Evolutionary conservation across 1,284 basidiomycete genomes (phyloP).

Genomic region (Rhizoctonia solani): DNA sequence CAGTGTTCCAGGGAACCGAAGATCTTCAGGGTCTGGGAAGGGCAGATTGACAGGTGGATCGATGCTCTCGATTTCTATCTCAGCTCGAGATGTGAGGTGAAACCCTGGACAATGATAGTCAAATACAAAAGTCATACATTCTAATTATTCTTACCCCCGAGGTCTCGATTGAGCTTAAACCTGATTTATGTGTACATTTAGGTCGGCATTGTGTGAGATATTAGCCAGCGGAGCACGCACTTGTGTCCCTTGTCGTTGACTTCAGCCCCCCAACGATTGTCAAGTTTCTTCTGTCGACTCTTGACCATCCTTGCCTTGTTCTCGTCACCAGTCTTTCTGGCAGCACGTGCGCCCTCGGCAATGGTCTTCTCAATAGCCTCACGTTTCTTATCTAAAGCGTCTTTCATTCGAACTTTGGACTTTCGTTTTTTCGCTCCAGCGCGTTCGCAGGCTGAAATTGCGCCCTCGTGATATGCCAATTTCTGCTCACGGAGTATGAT

Average conservation of each 20-base stretch:
- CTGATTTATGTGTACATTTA: conserved; percentile 37
- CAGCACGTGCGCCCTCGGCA: conserved; percentile 55
- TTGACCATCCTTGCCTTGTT: conserved; percentile 62
- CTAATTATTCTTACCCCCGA: conserved; percentile 43
- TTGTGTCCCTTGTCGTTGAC: conserved; percentile 49
- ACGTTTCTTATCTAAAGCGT: conserved; percentile 60
- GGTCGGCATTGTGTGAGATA: background rate
- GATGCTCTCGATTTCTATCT: conserved; percentile 54
- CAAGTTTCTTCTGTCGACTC: conserved; percentile 64
- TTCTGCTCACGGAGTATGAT: conserved; percentile 63
- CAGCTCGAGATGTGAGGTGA: conserved; percentile 52
- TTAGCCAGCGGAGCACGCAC: conserved; percentile 45
- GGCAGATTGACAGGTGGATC: conserved; percentile 55
- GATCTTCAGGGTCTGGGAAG: conserved; percentile 54
- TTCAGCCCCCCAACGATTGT: conserved; percentile 62
- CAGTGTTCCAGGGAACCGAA: conserved; percentile 58
- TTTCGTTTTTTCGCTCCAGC: conserved; percentile 57
- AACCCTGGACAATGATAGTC: conserved; percentile 45
- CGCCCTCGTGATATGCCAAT: conserved; percentile 66
- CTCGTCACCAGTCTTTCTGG: conserved; percentile 66
- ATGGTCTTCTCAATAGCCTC: conserved; percentile 53
- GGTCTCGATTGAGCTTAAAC: conserved; percentile 70
- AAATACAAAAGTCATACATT: background rate
- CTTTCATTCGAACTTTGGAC: conserved; percentile 56
- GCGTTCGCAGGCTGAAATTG: conserved; percentile 60